Percentiles rank a stretch among this genome's conserved stretches.
Conservation (phyloP, 352 stramenopile species). For the Phytophthora quininea region DNA sequence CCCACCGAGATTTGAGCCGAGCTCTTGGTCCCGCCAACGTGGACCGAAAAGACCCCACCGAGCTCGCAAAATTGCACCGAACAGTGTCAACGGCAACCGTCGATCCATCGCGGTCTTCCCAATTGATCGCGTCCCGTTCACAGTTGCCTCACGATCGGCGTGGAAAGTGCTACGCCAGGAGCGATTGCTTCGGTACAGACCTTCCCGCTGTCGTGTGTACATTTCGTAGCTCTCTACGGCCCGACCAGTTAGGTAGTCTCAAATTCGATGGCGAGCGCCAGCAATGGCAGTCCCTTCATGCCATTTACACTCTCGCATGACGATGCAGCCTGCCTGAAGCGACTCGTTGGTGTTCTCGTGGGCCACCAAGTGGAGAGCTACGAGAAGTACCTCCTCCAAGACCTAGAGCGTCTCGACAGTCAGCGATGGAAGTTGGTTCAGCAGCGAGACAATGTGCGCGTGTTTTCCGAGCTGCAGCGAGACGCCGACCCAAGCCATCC, state of each 20-base stretch:
- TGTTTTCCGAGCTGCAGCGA: constrained; percentile 30
- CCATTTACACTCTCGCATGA: constrained; percentile 27
- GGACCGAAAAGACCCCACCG: too few species aligned
- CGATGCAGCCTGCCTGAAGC: constrained; percentile 32
- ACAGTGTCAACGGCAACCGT: too few species aligned
- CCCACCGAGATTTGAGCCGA: constrained; percentile 8
- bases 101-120: too few species aligned
- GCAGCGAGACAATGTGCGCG: constrained; percentile 30
- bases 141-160: constrained; percentile 15
- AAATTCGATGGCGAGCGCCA: constrained; percentile 4
- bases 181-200: constrained; percentile 1
- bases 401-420: constrained; percentile 30
- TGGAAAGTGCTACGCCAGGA: constrained; percentile 23
- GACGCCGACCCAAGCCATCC: background rate
- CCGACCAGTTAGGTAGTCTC: background rate
- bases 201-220: background rate
- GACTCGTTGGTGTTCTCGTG: constrained; percentile 38
- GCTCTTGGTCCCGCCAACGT: too few species aligned
- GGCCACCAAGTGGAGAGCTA: constrained; percentile 31
- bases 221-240: background rate
- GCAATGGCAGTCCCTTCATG: constrained; percentile 31
- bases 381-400: constrained; percentile 37
- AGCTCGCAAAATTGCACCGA: too few species aligned
- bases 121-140: too few species aligned
- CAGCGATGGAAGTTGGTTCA: constrained; percentile 38